phyloP scores from a whole-genome alignment of 2,329 filamentous ascomycete genomes.

The Leptographium wingfieldii region DNA sequence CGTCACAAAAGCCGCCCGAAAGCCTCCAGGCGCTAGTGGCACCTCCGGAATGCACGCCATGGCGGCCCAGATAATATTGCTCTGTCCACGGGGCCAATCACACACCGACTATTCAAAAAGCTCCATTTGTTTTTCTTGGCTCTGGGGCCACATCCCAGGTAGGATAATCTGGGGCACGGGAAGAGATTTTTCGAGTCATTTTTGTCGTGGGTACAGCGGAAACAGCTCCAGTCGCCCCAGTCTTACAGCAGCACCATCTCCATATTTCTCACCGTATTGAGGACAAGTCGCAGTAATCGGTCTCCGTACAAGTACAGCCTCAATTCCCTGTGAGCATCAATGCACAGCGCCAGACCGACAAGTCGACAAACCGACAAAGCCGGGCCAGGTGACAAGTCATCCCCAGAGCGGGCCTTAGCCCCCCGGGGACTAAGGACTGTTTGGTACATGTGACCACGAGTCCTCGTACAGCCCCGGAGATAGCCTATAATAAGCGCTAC shows the following conservation, averaged over 20 bases:
- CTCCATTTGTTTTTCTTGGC: not conserved
- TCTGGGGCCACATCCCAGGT: not conserved
- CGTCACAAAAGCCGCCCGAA: not conserved
- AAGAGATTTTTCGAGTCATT: not conserved
- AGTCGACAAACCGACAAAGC: not conserved
- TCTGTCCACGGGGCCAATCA: not conserved
- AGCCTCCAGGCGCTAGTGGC: not conserved
- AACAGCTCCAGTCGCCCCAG: no score
- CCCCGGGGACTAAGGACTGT: not conserved
- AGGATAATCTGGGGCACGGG: not conserved
- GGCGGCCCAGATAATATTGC: not conserved
- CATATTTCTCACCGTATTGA: not conserved
- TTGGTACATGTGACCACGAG: not conserved
- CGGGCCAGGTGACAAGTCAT: not conserved
- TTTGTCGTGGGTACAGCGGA: not conserved
- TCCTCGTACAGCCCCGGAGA: not conserved
- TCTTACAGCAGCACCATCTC: no score
- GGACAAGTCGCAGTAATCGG: no score
- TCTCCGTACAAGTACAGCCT: not conserved
- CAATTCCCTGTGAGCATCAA: not conserved
- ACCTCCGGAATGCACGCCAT: not conserved
- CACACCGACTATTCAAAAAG: not conserved
- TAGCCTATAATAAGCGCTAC: not conserved
- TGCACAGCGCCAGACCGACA: not conserved
- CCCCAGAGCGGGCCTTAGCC: not conserved